Conservation (phyloP, 352 stramenopile species). For the Phytophthora boehmeriae region DNA sequence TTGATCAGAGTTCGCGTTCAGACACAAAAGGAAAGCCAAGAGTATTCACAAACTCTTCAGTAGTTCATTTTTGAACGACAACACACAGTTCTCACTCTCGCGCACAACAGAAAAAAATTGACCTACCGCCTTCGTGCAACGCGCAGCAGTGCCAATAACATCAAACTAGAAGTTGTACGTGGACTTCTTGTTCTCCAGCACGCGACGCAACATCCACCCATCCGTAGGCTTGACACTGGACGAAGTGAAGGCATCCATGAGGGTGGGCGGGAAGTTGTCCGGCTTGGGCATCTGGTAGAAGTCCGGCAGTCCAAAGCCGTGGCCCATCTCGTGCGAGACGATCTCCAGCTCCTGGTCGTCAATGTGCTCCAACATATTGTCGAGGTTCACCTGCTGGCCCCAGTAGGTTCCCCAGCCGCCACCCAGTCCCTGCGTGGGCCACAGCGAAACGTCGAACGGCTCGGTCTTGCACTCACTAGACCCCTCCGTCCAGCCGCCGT, state of each 20-base stretch:
- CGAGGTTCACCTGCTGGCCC: conserved; percentile 6
- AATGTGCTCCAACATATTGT: conserved; percentile 17
- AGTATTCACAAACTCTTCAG: too few species aligned
- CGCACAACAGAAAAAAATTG: too few species aligned
- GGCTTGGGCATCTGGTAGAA: background rate
- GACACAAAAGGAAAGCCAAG: too few species aligned
- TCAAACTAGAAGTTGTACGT: conserved; percentile 1
- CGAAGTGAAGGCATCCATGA: background rate
- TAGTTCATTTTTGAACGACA: too few species aligned
- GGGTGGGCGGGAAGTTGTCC: background rate
- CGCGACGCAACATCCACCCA: conserved; percentile 6
- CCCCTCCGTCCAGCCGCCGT: conserved; percentile 16
- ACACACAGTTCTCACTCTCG: too few species aligned
- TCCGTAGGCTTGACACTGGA: background rate
- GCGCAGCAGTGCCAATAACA: too few species aligned
- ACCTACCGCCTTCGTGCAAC: too few species aligned
- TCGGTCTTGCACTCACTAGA: background rate
- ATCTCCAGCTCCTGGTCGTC: conserved; percentile 14
- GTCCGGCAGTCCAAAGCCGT: too few species aligned
- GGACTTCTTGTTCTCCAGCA: conserved; percentile 3
- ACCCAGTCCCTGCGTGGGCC: conserved; percentile 13
- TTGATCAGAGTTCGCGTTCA: too few species aligned
- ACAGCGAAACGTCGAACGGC: conserved; percentile 30
- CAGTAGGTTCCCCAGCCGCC: conserved; percentile 9
- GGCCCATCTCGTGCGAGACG: conserved; percentile 26